Base-by-base conservation (phyloP, 2,329 filamentous ascomycete genomes). In the Colletotrichum salicis region DNA sequence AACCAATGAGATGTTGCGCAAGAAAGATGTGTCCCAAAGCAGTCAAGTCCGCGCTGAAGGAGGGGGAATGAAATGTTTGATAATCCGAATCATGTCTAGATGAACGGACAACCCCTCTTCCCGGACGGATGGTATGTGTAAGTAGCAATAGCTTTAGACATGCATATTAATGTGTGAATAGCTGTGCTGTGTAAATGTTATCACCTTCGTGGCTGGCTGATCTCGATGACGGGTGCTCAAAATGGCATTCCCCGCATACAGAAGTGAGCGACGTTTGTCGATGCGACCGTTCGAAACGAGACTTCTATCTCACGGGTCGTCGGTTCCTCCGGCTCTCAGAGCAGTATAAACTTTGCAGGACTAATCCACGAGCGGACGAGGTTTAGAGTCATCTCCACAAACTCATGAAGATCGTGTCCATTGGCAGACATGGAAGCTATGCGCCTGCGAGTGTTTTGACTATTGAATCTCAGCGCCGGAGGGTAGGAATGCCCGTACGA, bases 71-170 rank as follows among this genome's bases (percentile, higher is more conserved):
- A 54, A 27, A 27, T 33, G 58, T 63, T 27, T 68, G 52, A 62
- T 62, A 51, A 8, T 59, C 54, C 33, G 37, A 19, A 37, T 58
- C 68, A 59, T 71, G 64, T 68, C 64, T 62, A 11, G 15, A 37
- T 10, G 13, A 11, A 27, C n/a, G 22, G 22, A 22, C 11, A 52
- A 48, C 57, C 51, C 45, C 19, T 13, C 48, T 57, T n/a, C n/a
- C 22, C 29, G n/a, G 19, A n/a, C n/a, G 10, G n/a, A 51, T n/a
- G 59, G 10, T 12, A 11, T 3, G 10, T 35, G 19, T 8, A 27
- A 6, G 7, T 52, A 45, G n/a, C 24, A 15, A 11, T 15, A 54
- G 22, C 10, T 19, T 12, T 33, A 27, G 56, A 31, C 41, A 48
- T 58, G 31, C 51, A 27, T 41, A 10, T 22, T 63, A 15, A 58